A percentile compares a stretch with the other conserved stretches of the same genome.
Evolutionary conservation across 169 alveolate species (phyloP).

Genomic region (Cryptosporidium xiaoi): DNA sequence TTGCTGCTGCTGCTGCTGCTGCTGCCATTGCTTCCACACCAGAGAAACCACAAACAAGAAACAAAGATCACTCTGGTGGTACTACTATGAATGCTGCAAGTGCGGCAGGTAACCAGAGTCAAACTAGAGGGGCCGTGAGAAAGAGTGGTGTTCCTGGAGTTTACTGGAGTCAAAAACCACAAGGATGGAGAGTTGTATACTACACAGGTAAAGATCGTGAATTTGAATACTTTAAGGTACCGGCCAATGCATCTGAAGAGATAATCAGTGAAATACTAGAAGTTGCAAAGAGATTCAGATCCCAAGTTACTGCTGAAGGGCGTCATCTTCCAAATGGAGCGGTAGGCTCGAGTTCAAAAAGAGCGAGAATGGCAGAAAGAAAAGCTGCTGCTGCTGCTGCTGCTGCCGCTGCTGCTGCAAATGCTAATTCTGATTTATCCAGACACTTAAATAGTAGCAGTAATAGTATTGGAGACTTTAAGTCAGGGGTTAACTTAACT

Average conservation of each 20-base stretch:
- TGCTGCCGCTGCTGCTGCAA: slow-evolving; percentile 57
- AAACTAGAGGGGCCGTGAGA: slow-evolving; percentile 64
- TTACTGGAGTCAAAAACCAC: slow-evolving; percentile 74
- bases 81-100: slow-evolving; percentile 1
- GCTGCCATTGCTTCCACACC: slow-evolving; percentile 29
- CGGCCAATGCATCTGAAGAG: slow-evolving; percentile 71
- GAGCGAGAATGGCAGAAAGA: slow-evolving; percentile 70
- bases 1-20: slow-evolving; percentile 73
- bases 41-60: background rate
- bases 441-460: slow-evolving; percentile 1
- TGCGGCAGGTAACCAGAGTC: background rate
- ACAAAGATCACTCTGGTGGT: background rate
- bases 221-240: slow-evolving; percentile 68
- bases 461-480: slow-evolving; percentile 22
- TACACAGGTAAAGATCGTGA: slow-evolving; percentile 73
- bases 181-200: slow-evolving; percentile 74
- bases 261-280: slow-evolving; percentile 63
- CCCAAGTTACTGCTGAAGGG: slow-evolving; percentile 71
- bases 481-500: background rate
- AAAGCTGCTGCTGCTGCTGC: slow-evolving; percentile 69
- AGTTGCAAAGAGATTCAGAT: slow-evolving; percentile 67
- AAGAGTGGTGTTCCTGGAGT: slow-evolving; percentile 75
- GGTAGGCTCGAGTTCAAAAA: slow-evolving; percentile 61
- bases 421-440: background rate
- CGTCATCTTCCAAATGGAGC: slow-evolving; percentile 74